phyloP scores from a whole-genome alignment of 768 basidiomycete genomes.

The Rhodotorula kratochvilovae region DNA sequence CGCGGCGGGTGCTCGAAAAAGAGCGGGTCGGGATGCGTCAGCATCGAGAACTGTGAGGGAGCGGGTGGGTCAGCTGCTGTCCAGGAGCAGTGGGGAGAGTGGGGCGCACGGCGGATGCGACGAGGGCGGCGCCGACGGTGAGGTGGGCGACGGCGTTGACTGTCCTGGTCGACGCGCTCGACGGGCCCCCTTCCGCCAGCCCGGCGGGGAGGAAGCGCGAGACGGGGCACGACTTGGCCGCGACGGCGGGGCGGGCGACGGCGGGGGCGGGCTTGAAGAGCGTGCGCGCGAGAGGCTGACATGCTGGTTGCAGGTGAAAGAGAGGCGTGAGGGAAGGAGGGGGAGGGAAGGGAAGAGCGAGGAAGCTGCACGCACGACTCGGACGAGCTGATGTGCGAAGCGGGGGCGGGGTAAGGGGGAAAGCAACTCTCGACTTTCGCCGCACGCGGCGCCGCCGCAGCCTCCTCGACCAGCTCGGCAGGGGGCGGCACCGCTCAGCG shows the following conservation, averaged over 20 bases:
- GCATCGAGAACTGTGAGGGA: slow-evolving; percentile 3
- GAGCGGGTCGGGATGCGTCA: slow-evolving; percentile 18
- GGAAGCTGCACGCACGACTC: too few species aligned
- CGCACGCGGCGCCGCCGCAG: too few species aligned
- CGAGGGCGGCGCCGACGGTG: neutral
- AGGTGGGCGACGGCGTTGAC: slow-evolving; percentile 19
- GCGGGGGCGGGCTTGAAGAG: slow-evolving; percentile 2
- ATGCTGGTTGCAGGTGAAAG: neutral
- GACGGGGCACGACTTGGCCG: neutral
- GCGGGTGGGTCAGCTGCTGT: neutral
- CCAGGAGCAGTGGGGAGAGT: neutral
- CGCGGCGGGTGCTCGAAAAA: slow-evolving; percentile 28
- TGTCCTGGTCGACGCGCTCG: neutral
- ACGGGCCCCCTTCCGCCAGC: neutral
- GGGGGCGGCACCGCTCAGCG: too few species aligned
- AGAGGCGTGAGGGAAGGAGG: too few species aligned
- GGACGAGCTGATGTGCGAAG: neutral
- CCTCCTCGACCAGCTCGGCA: too few species aligned
- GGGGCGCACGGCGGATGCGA: slow-evolving; percentile 8
- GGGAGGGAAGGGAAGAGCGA: neutral
- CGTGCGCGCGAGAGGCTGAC: slow-evolving; percentile 20
- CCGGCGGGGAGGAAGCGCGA: slow-evolving; percentile 4
- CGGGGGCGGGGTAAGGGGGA: too few species aligned
- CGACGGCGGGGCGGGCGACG: neutral
- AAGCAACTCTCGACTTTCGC: too few species aligned